These are phyloP conservation scores for Daldinia decipiens DNA, from an alignment of 495 filamentous ascomycete species.

Conservation along the genomic window DNA sequence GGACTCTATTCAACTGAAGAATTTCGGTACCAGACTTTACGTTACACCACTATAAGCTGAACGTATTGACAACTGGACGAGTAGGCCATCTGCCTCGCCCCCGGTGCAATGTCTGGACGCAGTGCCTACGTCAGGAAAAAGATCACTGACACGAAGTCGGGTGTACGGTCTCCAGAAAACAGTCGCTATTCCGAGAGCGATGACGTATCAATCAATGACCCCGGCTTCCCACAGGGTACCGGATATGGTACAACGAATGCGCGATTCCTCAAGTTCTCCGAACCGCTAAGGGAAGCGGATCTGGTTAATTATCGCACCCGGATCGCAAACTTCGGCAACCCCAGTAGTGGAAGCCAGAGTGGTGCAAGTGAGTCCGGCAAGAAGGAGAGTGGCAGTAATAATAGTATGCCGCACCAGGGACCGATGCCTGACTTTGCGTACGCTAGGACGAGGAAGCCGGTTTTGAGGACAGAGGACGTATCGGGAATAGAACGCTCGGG, in stretches of 20 bases:
- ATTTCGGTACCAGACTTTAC: not conserved
- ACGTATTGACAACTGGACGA: not conserved
- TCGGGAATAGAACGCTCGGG: slow-evolving; percentile 64
- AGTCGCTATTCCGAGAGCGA: slow-evolving; percentile 47
- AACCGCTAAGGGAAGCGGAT: slow-evolving; percentile 48
- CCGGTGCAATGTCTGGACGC: slow-evolving; percentile 60
- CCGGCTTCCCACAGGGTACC: slow-evolving; percentile 50
- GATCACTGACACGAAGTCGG: slow-evolving; percentile 57
- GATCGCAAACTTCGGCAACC: slow-evolving; percentile 41
- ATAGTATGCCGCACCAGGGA: slow-evolving; percentile 21
- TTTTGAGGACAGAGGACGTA: slow-evolving; percentile 57
- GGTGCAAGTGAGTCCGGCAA: slow-evolving; percentile 51
- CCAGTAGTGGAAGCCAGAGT: slow-evolving; percentile 54
- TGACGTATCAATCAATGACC: slow-evolving; percentile 53
- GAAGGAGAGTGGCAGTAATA: slow-evolving; percentile 42
- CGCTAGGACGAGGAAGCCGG: slow-evolving; percentile 56
- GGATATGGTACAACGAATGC: slow-evolving; percentile 55
- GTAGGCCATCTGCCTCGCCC: not conserved
- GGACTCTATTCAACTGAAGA: not conserved
- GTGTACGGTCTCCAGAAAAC: slow-evolving; percentile 46
- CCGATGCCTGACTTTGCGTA: slow-evolving; percentile 58
- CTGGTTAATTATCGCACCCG: slow-evolving; percentile 44
- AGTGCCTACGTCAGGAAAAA: slow-evolving; percentile 66
- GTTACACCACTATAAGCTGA: not conserved
- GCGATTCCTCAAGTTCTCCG: slow-evolving; percentile 56